phyloP scores from a whole-genome alignment of 202 grass and related monocot genomes.

The Alloteropsis angusta region DNA sequence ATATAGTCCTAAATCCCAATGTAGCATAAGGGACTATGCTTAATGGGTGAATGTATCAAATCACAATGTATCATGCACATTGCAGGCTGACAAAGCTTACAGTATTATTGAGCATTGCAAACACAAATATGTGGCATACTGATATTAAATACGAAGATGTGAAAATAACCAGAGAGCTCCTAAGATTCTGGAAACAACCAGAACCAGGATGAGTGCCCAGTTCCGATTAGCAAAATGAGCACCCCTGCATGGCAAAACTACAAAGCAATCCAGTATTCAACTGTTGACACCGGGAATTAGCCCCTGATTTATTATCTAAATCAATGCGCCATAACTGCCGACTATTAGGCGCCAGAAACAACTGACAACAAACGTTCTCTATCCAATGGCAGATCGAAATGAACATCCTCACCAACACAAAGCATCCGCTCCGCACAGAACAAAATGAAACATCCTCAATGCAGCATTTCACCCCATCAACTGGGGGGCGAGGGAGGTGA shows the following conservation, averaged over 20 bases:
- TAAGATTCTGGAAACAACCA: background rate
- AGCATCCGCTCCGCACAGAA: background rate
- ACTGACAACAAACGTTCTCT: background rate
- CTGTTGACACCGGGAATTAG: background rate
- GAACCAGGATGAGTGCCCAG: background rate
- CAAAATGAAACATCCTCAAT: background rate
- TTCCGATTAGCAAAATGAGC: background rate
- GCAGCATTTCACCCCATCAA: background rate
- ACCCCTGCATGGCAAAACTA: background rate
- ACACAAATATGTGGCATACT: background rate
- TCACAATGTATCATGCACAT: background rate
- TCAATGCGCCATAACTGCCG: too few relatives aligned
- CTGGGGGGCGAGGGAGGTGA: too few relatives aligned
- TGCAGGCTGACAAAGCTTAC: background rate
- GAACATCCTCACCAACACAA: background rate
- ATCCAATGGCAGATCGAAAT: background rate
- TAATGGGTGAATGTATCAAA: too few relatives aligned
- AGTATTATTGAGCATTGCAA: background rate
- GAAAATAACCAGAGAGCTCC: background rate
- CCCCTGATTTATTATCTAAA: background rate
- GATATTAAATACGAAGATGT: background rate
- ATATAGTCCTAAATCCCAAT: background rate
- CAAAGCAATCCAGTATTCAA: background rate
- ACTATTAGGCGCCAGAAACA: background rate
- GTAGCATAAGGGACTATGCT: too few relatives aligned